Evolutionary conservation across 1,284 basidiomycete species (phyloP).

Genomic region (Austroboletus olivaceoglutinosus): DNA sequence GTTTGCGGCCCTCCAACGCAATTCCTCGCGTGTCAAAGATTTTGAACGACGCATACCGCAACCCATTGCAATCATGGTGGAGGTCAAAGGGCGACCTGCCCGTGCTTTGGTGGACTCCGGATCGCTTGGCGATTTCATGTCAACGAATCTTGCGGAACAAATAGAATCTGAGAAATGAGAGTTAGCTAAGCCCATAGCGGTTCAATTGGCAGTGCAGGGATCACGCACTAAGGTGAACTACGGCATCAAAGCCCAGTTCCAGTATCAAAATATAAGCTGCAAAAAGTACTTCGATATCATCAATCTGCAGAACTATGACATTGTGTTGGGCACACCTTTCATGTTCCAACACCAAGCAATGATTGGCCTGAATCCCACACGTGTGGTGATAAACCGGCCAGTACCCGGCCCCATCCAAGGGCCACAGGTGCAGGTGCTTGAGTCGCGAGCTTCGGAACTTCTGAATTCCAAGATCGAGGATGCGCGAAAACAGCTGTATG

Average conservation of each 20-base stretch:
- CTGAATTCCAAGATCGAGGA: no score
- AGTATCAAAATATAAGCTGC: constrained; percentile 32
- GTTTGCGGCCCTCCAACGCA: no score
- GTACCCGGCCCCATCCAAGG: no score
- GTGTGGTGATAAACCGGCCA: no score
- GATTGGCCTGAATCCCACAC: no score
- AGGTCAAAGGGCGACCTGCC: constrained; percentile 33
- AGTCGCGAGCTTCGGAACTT: no score
- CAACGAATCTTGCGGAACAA: constrained; percentile 37
- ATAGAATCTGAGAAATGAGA: constrained; percentile 19
- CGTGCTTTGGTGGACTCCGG: constrained; percentile 36
- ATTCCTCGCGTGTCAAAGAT: no score
- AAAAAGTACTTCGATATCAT: constrained; percentile 24
- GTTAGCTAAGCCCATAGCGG: constrained; percentile 27
- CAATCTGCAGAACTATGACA: constrained; percentile 35
- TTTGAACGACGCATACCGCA: constrained; percentile 22
- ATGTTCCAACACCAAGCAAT: no score
- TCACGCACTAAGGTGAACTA: constrained; percentile 30
- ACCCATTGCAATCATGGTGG: constrained; percentile 31
- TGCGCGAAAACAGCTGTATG: no score
- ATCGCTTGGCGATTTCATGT: constrained; percentile 42
- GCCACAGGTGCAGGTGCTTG: no score
- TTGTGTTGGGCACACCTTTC: no score
- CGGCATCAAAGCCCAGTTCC: constrained; percentile 13
- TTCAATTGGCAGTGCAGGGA: constrained; percentile 34